Evolutionary conservation across 164 flowering plant genomes (phyloP).

Genomic region (Vitis rotundifolia): DNA sequence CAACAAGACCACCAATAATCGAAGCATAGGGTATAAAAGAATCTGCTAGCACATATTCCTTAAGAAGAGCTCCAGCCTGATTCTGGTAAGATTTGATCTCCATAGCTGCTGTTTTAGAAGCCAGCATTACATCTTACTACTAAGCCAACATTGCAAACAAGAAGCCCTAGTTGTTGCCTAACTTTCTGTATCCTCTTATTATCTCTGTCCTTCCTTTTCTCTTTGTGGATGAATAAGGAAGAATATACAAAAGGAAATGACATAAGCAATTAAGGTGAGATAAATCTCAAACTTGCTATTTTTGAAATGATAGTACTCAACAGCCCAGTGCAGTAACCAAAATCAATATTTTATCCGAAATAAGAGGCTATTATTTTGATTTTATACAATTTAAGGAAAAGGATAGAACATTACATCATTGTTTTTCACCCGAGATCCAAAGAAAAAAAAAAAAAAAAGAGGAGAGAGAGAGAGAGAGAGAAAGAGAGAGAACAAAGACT

Average conservation of each 20-base stretch:
- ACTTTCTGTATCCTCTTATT: background rate
- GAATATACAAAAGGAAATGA: background rate
- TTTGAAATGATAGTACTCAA: background rate
- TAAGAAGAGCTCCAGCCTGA: conserved; percentile 25
- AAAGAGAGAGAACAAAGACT: too few relatives aligned
- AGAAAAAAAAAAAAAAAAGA: too few relatives aligned
- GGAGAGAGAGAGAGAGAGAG: too few relatives aligned
- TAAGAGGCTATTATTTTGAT: too few relatives aligned
- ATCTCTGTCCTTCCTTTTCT: background rate
- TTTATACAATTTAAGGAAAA: too few relatives aligned
- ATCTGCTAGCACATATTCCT: conserved; percentile 25
- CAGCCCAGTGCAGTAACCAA: background rate
- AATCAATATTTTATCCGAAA: too few relatives aligned
- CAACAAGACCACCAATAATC: conserved; percentile 23
- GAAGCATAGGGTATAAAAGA: conserved; percentile 26
- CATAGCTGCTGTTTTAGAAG: conserved; percentile 15
- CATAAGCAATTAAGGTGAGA: background rate
- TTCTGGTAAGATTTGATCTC: conserved; percentile 20
- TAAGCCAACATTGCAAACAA: background rate
- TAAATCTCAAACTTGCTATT: background rate
- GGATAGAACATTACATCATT: too few relatives aligned
- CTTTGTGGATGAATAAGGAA: background rate
- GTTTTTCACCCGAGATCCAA: too few relatives aligned
- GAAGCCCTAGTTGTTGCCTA: background rate
- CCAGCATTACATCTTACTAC: background rate